Evolutionary conservation across 2,329 filamentous ascomycete genomes (phyloP).

Genomic region (Dactylellina parvicollis): DNA sequence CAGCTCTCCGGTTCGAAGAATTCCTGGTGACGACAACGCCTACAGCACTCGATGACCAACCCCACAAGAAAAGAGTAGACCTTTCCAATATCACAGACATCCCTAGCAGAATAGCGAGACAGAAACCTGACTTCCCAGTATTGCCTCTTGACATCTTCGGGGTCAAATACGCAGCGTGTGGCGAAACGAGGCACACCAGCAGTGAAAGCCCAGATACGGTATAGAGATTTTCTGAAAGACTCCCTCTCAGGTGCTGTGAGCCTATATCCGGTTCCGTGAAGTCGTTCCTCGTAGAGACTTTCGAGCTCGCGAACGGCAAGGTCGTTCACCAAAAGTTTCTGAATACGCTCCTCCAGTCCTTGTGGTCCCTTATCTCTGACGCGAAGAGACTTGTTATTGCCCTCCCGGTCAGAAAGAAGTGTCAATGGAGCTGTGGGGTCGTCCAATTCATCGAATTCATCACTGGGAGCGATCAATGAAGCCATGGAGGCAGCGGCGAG

Average conservation of each 20-base stretch:
- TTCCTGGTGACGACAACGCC: slow-evolving; percentile 47
- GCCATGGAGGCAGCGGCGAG: slow-evolving; percentile 52
- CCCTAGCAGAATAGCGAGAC: slow-evolving; percentile 43
- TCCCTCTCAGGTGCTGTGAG: slow-evolving; percentile 24
- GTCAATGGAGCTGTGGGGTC: slow-evolving; percentile 47
- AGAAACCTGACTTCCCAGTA: slow-evolving; percentile 53
- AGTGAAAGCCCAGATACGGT: slow-evolving; percentile 52
- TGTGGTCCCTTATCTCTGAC: slow-evolving; percentile 46
- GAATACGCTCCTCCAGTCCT: slow-evolving; percentile 42
- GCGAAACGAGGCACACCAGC: slow-evolving; percentile 43
- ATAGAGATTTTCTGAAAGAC: slow-evolving; percentile 38
- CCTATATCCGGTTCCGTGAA: slow-evolving; percentile 37
- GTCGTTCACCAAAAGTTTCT: slow-evolving; percentile 47
- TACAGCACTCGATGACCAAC: slow-evolving; percentile 45
- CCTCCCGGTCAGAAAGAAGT: slow-evolving; percentile 47
- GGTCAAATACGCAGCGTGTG: slow-evolving; percentile 48
- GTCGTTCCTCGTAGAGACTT: slow-evolving; percentile 38
- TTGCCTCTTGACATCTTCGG: slow-evolving; percentile 48
- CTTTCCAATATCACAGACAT: slow-evolving; percentile 52
- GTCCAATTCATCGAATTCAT: slow-evolving; percentile 47
- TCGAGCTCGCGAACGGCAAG: slow-evolving; percentile 34
- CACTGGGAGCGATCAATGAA: slow-evolving; percentile 19
- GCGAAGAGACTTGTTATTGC: slow-evolving; percentile 50
- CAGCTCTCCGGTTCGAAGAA: slow-evolving; percentile 51
- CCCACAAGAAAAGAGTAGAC: slow-evolving; percentile 52